phyloP scores from a whole-genome alignment of 2,329 filamentous ascomycete species.

The Colletotrichum spaethianum region DNA sequence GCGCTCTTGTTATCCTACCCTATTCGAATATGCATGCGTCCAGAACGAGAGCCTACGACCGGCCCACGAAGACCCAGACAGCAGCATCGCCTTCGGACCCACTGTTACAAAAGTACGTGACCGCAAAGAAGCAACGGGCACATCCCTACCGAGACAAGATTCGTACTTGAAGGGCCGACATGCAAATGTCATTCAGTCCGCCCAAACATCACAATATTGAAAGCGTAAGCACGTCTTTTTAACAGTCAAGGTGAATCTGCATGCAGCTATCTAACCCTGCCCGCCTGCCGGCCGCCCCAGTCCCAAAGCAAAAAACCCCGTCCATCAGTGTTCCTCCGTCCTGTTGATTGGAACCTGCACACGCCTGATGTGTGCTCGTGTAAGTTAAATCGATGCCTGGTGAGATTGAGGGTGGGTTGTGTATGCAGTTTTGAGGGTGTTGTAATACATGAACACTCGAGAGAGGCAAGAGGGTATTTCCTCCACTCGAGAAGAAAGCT shows the following conservation, averaged over 20 bases:
- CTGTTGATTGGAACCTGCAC: slow-evolving; percentile 36
- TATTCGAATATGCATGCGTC: neutral
- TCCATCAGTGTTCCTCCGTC: slow-evolving; percentile 33
- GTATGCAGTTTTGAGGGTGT: slow-evolving; percentile 40
- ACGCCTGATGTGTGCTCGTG: slow-evolving; percentile 30
- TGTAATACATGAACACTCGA: slow-evolving; percentile 39
- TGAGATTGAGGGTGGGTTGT: slow-evolving; percentile 21
- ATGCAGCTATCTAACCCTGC: slow-evolving; percentile 38
- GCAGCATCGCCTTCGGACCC: neutral
- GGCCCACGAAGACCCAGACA: neutral
- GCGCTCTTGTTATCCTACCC: neutral
- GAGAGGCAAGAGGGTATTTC: slow-evolving; percentile 37
- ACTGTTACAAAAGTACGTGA: no score
- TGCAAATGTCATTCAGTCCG: neutral
- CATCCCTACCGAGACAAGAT: neutral
- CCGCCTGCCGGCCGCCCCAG: slow-evolving; percentile 28
- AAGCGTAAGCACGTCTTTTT: slow-evolving; percentile 5
- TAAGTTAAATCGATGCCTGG: slow-evolving; percentile 34
- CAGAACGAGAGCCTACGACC: neutral
- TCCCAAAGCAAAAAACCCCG: slow-evolving; percentile 35
- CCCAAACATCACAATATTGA: neutral
- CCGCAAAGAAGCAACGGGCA: neutral
- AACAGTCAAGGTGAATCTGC: slow-evolving; percentile 33
- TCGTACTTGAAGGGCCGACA: neutral
- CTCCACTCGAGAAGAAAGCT: slow-evolving; percentile 33